phyloP scores from a whole-genome alignment of 805 yeast species.

The Pichia exigua region DNA sequence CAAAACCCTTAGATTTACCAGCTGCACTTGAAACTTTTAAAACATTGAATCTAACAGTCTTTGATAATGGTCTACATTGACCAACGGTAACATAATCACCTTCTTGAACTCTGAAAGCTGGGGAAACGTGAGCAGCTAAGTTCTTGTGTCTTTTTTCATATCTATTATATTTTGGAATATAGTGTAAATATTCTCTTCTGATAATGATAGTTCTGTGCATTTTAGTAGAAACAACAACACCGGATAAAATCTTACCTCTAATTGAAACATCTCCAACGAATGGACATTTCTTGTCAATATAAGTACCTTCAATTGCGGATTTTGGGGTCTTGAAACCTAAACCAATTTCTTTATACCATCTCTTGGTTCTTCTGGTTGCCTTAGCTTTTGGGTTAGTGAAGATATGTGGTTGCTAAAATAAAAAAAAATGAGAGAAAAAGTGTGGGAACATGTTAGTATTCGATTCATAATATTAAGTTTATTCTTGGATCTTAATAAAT shows the following conservation, averaged over 20 bases:
- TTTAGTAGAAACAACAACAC: slow-evolving; percentile 99
- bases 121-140: slow-evolving; percentile 99
- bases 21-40: slow-evolving; percentile 86
- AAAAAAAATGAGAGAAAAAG: slow-evolving; percentile 1
- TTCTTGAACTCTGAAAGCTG: slow-evolving; percentile 99
- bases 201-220: slow-evolving; percentile 99
- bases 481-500: no score
- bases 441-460: slow-evolving; percentile 15
- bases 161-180: slow-evolving; percentile 99
- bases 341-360: slow-evolving; percentile 99
- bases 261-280: slow-evolving; percentile 94
- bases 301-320: slow-evolving; percentile 95
- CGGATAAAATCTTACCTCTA: slow-evolving; percentile 99
- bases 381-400: slow-evolving; percentile 99
- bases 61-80: slow-evolving; percentile 99
- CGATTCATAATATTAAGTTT: background rate
- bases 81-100: slow-evolving; percentile 99
- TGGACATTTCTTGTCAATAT: slow-evolving; percentile 99
- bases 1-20: slow-evolving; percentile 89
- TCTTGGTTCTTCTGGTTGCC: slow-evolving; percentile 98
- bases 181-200: slow-evolving; percentile 99
- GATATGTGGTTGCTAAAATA: slow-evolving; percentile 96
- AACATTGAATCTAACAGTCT: slow-evolving; percentile 99
- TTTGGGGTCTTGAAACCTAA: slow-evolving; percentile 99
- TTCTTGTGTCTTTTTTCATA: slow-evolving; percentile 99